phyloP scores from a whole-genome alignment of 768 basidiomycete species.

The Pilatotrama ljubarskyi region DNA sequence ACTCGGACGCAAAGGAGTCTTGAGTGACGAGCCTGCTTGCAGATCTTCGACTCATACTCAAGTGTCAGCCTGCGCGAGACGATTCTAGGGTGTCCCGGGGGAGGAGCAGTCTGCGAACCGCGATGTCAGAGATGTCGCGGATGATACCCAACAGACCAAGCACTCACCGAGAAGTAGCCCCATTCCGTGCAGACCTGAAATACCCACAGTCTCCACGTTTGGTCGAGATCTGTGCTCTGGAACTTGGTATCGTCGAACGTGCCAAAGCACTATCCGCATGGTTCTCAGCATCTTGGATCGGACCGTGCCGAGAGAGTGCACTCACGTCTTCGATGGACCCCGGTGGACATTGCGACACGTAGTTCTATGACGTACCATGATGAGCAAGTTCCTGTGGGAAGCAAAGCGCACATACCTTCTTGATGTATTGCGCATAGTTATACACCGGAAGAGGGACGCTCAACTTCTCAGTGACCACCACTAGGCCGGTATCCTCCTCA shows the following conservation, averaged over 20 bases:
- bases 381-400: background rate
- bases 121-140: background rate
- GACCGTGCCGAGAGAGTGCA: background rate
- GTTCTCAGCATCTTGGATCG: background rate
- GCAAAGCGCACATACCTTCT: conserved; percentile 46
- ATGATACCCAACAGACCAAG: background rate
- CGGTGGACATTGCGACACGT: conserved; percentile 58
- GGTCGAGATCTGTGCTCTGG: conserved; percentile 57
- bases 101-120: conserved; percentile 65
- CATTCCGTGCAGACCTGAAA: conserved; percentile 96
- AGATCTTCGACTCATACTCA: conserved; percentile 70
- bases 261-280: conserved; percentile 72
- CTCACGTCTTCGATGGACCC: conserved; percentile 54
- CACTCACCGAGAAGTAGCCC: conserved; percentile 84
- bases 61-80: conserved; percentile 76
- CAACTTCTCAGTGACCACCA: conserved; percentile 46
- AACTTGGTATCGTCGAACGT: conserved; percentile 72
- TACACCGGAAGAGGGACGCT: conserved; percentile 58
- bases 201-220: conserved; percentile 84
- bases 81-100: conserved; percentile 63
- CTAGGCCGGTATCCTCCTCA: conserved; percentile 48
- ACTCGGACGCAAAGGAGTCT: too few species aligned
- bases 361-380: conserved; percentile 38
- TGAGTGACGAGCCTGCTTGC: conserved; percentile 50
- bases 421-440: conserved; percentile 80